phyloP scores from a whole-genome alignment of 2,329 filamentous ascomycete species.

The Aureobasidium sp. region DNA sequence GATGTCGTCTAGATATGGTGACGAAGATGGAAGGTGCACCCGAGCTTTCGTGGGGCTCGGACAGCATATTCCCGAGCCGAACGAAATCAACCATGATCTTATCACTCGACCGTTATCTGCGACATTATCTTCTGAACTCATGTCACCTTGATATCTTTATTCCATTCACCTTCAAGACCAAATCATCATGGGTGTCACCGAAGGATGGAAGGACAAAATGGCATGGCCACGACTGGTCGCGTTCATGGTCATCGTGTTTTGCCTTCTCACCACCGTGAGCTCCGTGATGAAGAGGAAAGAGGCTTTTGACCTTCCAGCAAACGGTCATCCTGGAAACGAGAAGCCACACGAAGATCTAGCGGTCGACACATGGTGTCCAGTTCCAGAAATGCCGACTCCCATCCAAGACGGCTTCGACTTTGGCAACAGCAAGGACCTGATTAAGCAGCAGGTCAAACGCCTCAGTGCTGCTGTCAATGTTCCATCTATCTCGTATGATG shows the following conservation, averaged over 20 bases:
- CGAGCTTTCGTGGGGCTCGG: neutral
- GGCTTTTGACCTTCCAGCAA: neutral
- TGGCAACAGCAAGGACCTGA: neutral
- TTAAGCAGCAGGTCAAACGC: conserved; percentile 23
- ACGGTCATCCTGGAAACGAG: neutral
- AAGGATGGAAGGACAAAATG: conserved; percentile 13
- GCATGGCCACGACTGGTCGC: conserved; percentile 10
- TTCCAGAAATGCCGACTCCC: neutral
- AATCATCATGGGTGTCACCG: neutral
- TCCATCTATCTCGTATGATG: conserved; percentile 50
- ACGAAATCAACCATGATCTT: neutral
- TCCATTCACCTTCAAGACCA: neutral
- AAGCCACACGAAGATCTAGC: neutral
- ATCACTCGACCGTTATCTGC: neutral
- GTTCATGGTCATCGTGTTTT: conserved; percentile 11
- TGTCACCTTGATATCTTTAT: neutral
- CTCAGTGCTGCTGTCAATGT: conserved; percentile 46
- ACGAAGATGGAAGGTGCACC: neutral
- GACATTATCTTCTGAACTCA: neutral
- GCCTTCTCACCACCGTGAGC: conserved; percentile 1
- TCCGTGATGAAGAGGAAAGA: neutral
- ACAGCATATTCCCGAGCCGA: neutral
- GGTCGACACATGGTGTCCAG: conserved; percentile 9
- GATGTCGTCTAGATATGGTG: neutral
- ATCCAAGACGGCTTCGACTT: neutral